Conservation (phyloP, 192 early-diverging fungal species). For the Coemansia sp. region DNA sequence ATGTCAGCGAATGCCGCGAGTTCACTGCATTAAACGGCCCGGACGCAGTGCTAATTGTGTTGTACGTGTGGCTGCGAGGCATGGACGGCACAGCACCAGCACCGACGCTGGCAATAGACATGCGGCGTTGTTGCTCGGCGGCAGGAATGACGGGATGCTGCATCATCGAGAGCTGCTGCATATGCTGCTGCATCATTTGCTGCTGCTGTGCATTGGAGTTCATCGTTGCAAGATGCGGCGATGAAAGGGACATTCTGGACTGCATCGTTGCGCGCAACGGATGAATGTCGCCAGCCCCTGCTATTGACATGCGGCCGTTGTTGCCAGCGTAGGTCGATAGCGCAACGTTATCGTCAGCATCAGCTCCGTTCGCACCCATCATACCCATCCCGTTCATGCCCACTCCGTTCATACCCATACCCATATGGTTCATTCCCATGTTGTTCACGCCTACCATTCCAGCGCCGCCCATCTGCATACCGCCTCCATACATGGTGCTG, state of each 20-base stretch:
- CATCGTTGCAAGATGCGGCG: constrained; percentile 43
- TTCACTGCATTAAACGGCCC: constrained; percentile 26
- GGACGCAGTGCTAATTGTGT: constrained; percentile 20
- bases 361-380: constrained; percentile 9
- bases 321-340: constrained; percentile 41
- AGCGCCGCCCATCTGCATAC: constrained; percentile 2
- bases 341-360: constrained; percentile 49
- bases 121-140: constrained; percentile 47
- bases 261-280: constrained; percentile 56
- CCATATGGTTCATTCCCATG: constrained; percentile 1
- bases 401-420: constrained; percentile 10
- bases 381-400: constrained; percentile 15
- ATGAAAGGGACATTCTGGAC: constrained; percentile 53
- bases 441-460: constrained; percentile 7
- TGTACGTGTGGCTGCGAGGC: constrained; percentile 16
- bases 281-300: constrained; percentile 38
- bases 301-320: constrained; percentile 40
- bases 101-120: constrained; percentile 23
- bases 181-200: constrained; percentile 28
- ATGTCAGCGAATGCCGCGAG: constrained; percentile 52
- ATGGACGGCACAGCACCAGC: not conserved
- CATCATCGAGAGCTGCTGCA: constrained; percentile 26
- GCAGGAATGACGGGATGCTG: constrained; percentile 9
- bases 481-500: constrained; percentile 39
- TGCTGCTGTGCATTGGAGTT: constrained; percentile 28